These are phyloP conservation scores for Ascobolus immersus DNA, from an alignment of 495 filamentous ascomycete genomes.

Conservation along the genomic window DNA sequence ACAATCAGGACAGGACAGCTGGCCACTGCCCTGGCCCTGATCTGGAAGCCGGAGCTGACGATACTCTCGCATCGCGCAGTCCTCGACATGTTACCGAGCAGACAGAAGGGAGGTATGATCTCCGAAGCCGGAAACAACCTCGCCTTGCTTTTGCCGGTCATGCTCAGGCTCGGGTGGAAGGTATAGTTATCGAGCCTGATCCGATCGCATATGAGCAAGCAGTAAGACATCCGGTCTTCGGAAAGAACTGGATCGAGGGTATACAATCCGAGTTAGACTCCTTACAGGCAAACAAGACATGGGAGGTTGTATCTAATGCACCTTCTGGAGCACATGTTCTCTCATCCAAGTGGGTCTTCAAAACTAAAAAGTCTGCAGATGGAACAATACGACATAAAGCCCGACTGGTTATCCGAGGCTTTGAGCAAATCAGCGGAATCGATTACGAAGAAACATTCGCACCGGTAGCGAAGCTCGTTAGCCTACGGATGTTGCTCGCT, in stretches of 20 bases:
- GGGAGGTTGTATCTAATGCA: not conserved
- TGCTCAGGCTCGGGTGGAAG: too few species aligned
- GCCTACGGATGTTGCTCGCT: conserved; percentile 1
- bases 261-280: not conserved
- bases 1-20: too few species aligned
- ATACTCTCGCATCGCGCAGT: too few species aligned
- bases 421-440: conserved; percentile 1
- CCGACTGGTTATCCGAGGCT: not conserved
- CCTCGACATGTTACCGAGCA: too few species aligned
- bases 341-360: not conserved
- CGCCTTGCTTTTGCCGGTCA: too few species aligned
- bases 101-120: too few species aligned
- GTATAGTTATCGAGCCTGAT: too few species aligned
- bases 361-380: not conserved
- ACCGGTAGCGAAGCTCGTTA: conserved; percentile 1
- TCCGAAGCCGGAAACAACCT: too few species aligned
- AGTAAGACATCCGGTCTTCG: too few species aligned
- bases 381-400: not conserved
- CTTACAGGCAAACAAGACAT: not conserved
- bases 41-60: too few species aligned
- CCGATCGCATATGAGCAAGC: too few species aligned
- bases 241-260: not conserved
- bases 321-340: not conserved
- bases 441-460: conserved; percentile 8
- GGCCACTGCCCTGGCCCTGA: too few species aligned